Base-by-base conservation (phyloP, 306 rosid species). In the Lathyrus oleraceus region DNA sequence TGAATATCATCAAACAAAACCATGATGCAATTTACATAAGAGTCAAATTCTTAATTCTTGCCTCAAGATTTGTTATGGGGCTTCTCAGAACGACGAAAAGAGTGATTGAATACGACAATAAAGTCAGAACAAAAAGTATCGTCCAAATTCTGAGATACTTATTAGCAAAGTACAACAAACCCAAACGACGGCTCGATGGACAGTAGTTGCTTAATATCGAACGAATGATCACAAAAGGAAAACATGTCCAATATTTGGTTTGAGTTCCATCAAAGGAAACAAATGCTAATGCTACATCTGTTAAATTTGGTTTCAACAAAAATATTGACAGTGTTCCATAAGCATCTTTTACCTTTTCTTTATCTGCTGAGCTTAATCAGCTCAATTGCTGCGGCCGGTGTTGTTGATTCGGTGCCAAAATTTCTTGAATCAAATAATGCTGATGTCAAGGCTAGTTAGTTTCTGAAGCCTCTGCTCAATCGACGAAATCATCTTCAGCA, bases 61-160 rank as follows among this genome's bases (percentile, higher is more conserved):
- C 69, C 77, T 59, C 79, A 85, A 90, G 91, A 76, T 70, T 93
- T 86, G 81, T 87, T 85, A 64, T 68, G 85, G 98, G 88, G 89
- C 83, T 90, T 74, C 89, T 84, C 74, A 85, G 76, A 82, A 74
- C 81, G 75, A 81, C 64, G 71, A 90, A 87, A 73, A 84, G 89
- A 79, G 77, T 72, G 36, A 38, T 78, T 44, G 84, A 79, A 54
- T 61, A 53, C 75, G 54, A 80, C 39, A 74, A 51, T 39, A 81
- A 82, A 74, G 72, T 63, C 76, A 72, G 68, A 76, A 57, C 75
- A 73, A 79, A 66, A 73, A 79, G 63, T 67, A 36, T 76, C n/a
- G n/a, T n/a, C n/a, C n/a, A n/a, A n/a, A n/a, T n/a, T n/a, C n/a
- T n/a, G n/a, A n/a, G n/a, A n/a, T n/a, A n/a, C n/a, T n/a, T n/a